Evolutionary conservation across 1,284 basidiomycete genomes (phyloP), one percentile per base, ranked within the genome.

Genomic region (Cryptococcus wingfieldii): DNA sequence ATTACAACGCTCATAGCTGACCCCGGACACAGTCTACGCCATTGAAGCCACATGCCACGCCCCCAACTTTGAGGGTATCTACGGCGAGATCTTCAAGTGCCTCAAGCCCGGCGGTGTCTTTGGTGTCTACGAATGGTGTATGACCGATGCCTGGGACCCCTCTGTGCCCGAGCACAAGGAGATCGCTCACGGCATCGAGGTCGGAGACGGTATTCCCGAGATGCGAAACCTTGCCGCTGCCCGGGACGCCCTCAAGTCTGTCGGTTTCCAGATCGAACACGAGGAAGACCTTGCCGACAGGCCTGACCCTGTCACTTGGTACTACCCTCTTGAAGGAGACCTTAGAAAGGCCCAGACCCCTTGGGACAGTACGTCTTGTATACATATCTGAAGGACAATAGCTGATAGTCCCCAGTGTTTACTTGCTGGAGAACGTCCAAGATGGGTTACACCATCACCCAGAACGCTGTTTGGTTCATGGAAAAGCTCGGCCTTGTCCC

Each of bases 11-110:
- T 18, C 12, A n/a, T 31, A 16, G 48, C 53, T 52, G 48, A 60
- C 41, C n/a, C n/a, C 7, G 8, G 16, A 23, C 47, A 5, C 63
- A 86, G 90, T 93, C 34, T 98, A 97, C 72, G 95, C 95, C 49
- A 96, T 98, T 67, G 96, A 98, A 81, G 95, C 95, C 2, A 98
- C 96, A 25, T 89, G 90, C 56, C 95, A 98, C 74, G 94, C 95
- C 2, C 95, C 95, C 13, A 85, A 87, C 45, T 98, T 88, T 81
- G 94, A 97, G 73, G 94, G 93, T 61, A 89, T 98, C 42, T 98
- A 98, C 72, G 85, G 87, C 43, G 85, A 98, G 79, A 96, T 98
- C 74, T 84, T 85, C 77, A 90, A 90, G 79, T 89, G 97, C 28
- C 83, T 98, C 71, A 98, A 98, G 81, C 95, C 95, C 6, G 95